phyloP scores from a whole-genome alignment of 2,329 filamentous ascomycete species.

The Penicillium sp. region DNA sequence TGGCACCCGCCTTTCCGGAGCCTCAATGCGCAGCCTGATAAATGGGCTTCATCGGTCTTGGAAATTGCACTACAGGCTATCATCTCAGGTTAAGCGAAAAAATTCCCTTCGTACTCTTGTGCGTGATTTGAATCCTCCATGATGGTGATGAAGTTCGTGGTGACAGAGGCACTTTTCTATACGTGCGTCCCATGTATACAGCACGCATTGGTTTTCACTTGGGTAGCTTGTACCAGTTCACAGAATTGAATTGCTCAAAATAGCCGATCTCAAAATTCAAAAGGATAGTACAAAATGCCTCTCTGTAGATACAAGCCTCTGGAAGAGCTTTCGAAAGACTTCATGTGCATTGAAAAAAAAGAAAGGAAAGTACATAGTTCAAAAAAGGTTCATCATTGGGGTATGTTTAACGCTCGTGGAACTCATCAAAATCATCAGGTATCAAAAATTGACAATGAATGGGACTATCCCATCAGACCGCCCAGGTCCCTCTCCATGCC shows the following conservation, averaged over 20 bases:
- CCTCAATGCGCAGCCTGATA: not conserved
- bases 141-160: not conserved
- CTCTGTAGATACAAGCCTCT: not conserved
- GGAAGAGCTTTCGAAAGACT: not conserved
- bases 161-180: not conserved
- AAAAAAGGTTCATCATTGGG: not conserved
- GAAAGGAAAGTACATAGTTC: not conserved
- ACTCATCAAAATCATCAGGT: not conserved
- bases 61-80: not conserved
- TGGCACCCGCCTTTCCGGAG: not conserved
- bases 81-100: not conserved
- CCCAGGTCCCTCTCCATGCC: conserved; percentile 69
- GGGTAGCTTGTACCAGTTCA: not conserved
- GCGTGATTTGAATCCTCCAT: not conserved
- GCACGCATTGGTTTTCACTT: not conserved
- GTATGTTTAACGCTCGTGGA: not conserved
- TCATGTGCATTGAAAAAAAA: not conserved
- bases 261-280: too few species aligned
- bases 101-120: not conserved
- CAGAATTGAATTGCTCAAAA: not conserved
- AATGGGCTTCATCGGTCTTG: not conserved
- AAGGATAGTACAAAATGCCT: not conserved
- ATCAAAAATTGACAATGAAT: not conserved
- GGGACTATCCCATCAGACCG: conserved; percentile 53
- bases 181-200: not conserved